Conservation (phyloP, 2,329 filamentous ascomycete genomes). For the Arachnomyces sp. region DNA sequence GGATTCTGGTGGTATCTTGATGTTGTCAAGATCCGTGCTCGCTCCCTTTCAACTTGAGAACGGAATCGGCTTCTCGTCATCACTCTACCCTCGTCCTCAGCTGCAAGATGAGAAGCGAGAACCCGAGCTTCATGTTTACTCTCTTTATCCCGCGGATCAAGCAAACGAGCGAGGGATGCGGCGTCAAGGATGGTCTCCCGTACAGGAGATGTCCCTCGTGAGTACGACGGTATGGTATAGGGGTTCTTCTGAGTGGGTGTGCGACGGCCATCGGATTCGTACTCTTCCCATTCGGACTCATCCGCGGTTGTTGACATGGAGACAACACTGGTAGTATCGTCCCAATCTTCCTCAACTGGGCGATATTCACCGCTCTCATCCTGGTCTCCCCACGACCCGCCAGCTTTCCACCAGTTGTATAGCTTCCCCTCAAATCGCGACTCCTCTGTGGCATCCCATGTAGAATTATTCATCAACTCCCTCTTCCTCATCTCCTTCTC, state of each 20-base stretch:
- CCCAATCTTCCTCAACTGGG: conserved; percentile 48
- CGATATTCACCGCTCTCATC: conserved; percentile 75
- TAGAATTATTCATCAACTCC: conserved; percentile 36
- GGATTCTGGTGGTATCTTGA: conserved; percentile 1
- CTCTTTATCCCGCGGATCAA: conserved; percentile 69
- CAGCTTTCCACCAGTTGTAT: conserved; percentile 76
- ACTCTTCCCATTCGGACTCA: conserved; percentile 43
- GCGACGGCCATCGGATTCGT: conserved; percentile 45
- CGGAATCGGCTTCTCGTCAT: conserved; percentile 75
- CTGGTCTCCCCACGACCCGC: conserved; percentile 74
- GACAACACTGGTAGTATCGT: conserved; percentile 74
- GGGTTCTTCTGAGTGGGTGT: conserved; percentile 67
- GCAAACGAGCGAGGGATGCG: conserved; percentile 64
- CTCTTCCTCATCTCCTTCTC: conserved; percentile 67
- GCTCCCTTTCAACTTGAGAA: conserved; percentile 58
- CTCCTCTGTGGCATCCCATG: conserved; percentile 46
- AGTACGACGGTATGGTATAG: conserved; percentile 28
- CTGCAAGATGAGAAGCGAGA: conserved; percentile 69
- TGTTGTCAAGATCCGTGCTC: conserved; percentile 57
- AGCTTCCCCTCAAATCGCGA: conserved; percentile 62
- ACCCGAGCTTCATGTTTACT: conserved; percentile 73
- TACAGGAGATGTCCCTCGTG: conserved; percentile 46
- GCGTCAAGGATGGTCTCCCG: conserved; percentile 57
- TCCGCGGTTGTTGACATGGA: conserved; percentile 50
- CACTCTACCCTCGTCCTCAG: conserved; percentile 47